Base-by-base conservation (phyloP, 2,329 filamentous ascomycete species). In the Fusarium tanahbumbuense region DNA sequence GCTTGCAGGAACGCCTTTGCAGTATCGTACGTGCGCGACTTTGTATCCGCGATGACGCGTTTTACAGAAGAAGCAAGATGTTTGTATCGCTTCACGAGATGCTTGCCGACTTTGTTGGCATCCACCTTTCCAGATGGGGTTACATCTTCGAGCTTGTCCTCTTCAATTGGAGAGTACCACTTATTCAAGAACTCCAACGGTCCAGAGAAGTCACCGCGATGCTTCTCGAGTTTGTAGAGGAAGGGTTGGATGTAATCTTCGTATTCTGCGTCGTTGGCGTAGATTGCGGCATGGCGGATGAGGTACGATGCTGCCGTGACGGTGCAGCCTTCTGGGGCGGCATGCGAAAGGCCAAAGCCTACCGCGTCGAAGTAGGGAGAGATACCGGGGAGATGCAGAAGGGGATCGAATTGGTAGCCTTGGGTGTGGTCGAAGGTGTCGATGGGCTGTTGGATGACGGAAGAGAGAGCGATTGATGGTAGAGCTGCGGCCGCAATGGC, bases 291-390 rank as follows among this genome's bases (percentile, higher is more conserved):
- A 32, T 74, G 72, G 3, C 72, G 64, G 45, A 74, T 74, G 20
- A 74, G 61, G 30, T 74, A 74, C 1, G 72, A 74, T 1, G 72
- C 72, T 18, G 70, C 52, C 12, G 60, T 73, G 1, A 74, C 70
- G 0, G 52, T 74, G 2, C 72, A 74, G 16, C 72, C 72, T 32
- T 74, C 70, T 13, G 72, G 72, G 4, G 72, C 70, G 15, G 50
- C 56, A 2, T 74, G 72, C 9, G 54, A 57, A 2, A 74, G 48
- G 2, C 72, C 72, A 32, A 74, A 74, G 2, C 72, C 72, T 13
- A 74, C 67, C 1, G 72, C 72, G 37, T 74, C 72, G 16, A 74
- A 74, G 28, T 74, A 74, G 3, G 72, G 72, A n/a, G 72, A 74
- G 53, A 73, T 74, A 5, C 72, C 72, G 0, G 72, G 72, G 5